Percentiles rank a stretch among this genome's conserved stretches.
Evolutionary conservation across 1,139 yeast species (phyloP).

Genomic region (Scheffersomyces insectosa): DNA sequence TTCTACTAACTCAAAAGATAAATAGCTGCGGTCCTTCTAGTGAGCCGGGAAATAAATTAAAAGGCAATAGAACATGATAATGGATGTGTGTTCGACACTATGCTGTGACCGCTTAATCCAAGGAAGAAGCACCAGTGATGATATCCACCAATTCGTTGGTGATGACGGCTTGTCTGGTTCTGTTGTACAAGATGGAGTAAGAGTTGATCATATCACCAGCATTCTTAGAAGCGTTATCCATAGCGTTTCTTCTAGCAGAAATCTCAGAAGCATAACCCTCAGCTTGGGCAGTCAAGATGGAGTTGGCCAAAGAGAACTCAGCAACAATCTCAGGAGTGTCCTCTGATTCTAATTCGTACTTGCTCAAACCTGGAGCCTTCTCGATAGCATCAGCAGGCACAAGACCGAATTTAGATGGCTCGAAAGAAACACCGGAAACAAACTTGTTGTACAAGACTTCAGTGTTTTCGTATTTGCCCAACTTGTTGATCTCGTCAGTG

Average conservation of each 20-base stretch:
- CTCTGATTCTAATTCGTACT: constrained; percentile 79
- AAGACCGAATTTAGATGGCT: constrained; percentile 71
- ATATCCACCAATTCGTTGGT: constrained; percentile 99
- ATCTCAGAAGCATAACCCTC: constrained; percentile 98
- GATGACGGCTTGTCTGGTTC: constrained; percentile 99
- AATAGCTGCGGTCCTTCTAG: too few species aligned
- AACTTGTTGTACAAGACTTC: constrained; percentile 88
- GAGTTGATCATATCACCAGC: constrained; percentile 98
- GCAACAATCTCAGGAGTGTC: constrained; percentile 66
- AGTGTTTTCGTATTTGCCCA: constrained; percentile 71
- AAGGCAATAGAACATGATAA: too few species aligned
- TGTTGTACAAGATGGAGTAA: constrained; percentile 96
- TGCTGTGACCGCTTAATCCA: constrained; percentile 56
- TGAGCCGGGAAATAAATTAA: too few species aligned
- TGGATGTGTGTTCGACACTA: too few species aligned
- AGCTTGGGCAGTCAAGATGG: constrained; percentile 88
- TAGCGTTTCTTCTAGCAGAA: constrained; percentile 98
- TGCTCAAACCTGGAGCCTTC: constrained; percentile 82
- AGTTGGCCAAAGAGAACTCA: constrained; percentile 89
- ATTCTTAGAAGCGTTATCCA: constrained; percentile 99
- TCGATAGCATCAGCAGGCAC: constrained; percentile 74
- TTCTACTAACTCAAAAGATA: too few species aligned
- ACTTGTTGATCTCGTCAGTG: constrained; percentile 76
- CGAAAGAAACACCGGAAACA: constrained; percentile 84
- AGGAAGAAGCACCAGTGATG: constrained; percentile 98